Percentiles rank a stretch among this genome's conserved stretches.
Evolutionary conservation across 2,329 filamentous ascomycete species (phyloP).

Genomic region (Trichoderma simmonsii): DNA sequence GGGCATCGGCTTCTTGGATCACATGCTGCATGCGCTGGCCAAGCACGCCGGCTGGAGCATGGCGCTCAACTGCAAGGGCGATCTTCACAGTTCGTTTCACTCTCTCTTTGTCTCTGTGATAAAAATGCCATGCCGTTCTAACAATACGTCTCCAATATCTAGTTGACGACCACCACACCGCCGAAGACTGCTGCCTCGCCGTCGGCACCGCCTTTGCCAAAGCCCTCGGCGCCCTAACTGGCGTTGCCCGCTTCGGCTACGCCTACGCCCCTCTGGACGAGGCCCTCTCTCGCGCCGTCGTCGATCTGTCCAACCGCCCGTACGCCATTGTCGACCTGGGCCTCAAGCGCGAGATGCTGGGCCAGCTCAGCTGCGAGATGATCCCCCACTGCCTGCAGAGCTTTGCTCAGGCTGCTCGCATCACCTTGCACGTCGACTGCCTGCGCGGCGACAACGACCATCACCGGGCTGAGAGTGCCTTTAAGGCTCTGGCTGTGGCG

Average conservation of each 20-base stretch:
- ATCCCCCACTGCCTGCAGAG: constrained; percentile 92
- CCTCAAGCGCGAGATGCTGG: constrained; percentile 87
- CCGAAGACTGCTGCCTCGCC: constrained; percentile 91
- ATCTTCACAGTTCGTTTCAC: constrained; percentile 73
- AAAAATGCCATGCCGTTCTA: background rate
- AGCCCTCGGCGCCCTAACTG: constrained; percentile 73
- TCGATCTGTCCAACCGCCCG: constrained; percentile 91
- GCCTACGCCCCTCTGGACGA: constrained; percentile 95
- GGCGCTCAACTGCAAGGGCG: constrained; percentile 76
- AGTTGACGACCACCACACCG: constrained; percentile 99
- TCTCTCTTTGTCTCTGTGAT: background rate
- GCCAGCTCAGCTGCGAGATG: constrained; percentile 93
- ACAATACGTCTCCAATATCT: background rate
- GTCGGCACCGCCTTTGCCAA: constrained; percentile 80
- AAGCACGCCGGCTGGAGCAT: constrained; percentile 97
- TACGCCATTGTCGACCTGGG: constrained; percentile 81
- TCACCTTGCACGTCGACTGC: constrained; percentile 95
- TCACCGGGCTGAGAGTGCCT: constrained; percentile 92
- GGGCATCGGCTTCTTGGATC: constrained; percentile 95
- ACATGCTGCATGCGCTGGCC: constrained; percentile 95
- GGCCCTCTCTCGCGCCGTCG: constrained; percentile 86
- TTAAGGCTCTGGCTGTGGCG: constrained; percentile 92
- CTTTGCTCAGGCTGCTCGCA: constrained; percentile 84
- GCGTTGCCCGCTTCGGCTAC: constrained; percentile 84
- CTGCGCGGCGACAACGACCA: constrained; percentile 90